These are phyloP conservation scores for Chaetoscypha palmicola DNA, from an alignment of 2,329 filamentous ascomycete genomes.

Conservation along the genomic window DNA sequence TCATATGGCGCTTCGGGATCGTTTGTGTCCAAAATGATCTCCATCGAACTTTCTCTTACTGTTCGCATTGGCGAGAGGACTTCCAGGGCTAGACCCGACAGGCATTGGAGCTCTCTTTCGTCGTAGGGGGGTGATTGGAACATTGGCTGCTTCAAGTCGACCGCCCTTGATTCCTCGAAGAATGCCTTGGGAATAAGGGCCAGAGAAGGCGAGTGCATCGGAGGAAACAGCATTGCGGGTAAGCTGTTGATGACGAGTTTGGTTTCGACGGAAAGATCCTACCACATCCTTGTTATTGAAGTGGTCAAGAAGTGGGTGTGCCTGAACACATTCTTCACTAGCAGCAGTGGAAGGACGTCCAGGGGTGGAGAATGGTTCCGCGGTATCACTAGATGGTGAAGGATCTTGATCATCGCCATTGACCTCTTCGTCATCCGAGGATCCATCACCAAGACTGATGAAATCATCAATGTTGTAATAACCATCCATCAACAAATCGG, in stretches of 20 bases:
- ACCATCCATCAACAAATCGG: conserved; percentile 55
- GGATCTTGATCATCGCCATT: conserved; percentile 49
- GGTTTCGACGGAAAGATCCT: conserved; percentile 66
- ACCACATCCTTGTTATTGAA: conserved; percentile 62
- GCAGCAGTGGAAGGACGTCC: conserved; percentile 42
- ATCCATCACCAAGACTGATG: conserved; percentile 56
- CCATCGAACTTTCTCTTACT: conserved; percentile 28
- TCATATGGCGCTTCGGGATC: conserved; percentile 24
- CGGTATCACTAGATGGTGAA: conserved; percentile 7
- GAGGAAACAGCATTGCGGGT: conserved; percentile 51
- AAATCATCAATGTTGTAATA: conserved; percentile 64
- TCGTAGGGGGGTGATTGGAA: conserved; percentile 61
- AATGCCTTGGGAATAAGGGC: conserved; percentile 52
- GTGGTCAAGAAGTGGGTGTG: conserved; percentile 53
- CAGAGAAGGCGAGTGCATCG: conserved; percentile 56
- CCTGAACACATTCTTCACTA: conserved; percentile 37
- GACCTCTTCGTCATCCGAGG: conserved; percentile 49
- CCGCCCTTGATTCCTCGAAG: conserved; percentile 59
- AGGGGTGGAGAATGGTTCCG: conserved; percentile 44
- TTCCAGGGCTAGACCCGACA: conserved; percentile 22
- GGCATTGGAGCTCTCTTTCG: conserved; percentile 31
- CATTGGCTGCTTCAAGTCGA: conserved; percentile 56
- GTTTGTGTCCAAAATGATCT: conserved; percentile 23
- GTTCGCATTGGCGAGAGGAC: conserved; percentile 20
- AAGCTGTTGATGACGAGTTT: conserved; percentile 45